Percentiles rank a stretch among this genome's conserved stretches.
phyloP scores from a whole-genome alignment of 148 eudicot genomes.

The Polygonum maritimum region DNA sequence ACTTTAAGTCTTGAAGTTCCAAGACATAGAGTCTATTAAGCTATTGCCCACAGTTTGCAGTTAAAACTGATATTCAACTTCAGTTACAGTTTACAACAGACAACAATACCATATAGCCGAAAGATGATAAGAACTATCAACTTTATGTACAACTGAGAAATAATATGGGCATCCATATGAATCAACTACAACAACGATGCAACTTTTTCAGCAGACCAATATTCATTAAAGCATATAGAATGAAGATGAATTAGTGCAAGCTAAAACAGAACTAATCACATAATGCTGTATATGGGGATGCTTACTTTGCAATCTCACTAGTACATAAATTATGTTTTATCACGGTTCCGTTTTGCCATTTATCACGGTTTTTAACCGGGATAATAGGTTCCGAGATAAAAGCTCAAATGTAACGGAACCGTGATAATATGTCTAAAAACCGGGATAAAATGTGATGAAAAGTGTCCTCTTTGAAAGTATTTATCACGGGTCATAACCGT shows the following conservation, averaged over 20 bases:
- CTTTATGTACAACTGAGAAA: background rate
- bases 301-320: conserved; percentile 55
- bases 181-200: background rate
- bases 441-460: too few species aligned
- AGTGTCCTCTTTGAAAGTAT: too few species aligned
- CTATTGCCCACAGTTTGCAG: background rate
- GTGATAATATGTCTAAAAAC: too few species aligned
- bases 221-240: too few species aligned
- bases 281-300: conserved; percentile 7
- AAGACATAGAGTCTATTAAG: background rate
- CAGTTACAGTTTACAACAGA: background rate
- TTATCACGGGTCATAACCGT: too few species aligned
- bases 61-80: background rate
- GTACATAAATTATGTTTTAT: too few species aligned
- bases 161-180: background rate
- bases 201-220: too few species aligned
- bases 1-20: too few species aligned
- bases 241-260: background rate
- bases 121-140: background rate
- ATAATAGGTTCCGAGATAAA: too few species aligned
- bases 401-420: too few species aligned
- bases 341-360: too few species aligned
- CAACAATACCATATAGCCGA: background rate
- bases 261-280: background rate
- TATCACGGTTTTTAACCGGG: too few species aligned